Base-by-base conservation (phyloP, 148 eudicot genomes). In the Heliamphora exappendiculata region DNA sequence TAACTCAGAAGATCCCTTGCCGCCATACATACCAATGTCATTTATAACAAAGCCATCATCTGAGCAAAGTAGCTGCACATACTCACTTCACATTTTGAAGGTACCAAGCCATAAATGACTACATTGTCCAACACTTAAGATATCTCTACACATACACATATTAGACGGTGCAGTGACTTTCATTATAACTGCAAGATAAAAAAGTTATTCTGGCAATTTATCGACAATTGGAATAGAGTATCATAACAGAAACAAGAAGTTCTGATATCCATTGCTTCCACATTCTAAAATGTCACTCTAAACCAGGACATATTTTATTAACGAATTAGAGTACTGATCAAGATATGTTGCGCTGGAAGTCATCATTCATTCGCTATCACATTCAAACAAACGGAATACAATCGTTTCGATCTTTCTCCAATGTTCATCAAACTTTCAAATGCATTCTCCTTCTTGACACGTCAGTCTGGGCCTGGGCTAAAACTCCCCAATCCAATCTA, bases 31-130 rank as follows among this genome's bases (percentile, higher is more conserved):
- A 72, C 24, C 67, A 73, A 54, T 80, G 34, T 60, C 49, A 8
- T 59, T 51, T 26, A 62, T 63, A 39, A 77, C 82, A 31, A 75
- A 79, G 54, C 68, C 72, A 76, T 78, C 76, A 76, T 80, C 95
- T 89, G 84, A 68, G 39, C 31, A 63, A 22, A 86, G 42, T 75
- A 76, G 36, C 50, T 44, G 34, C 50, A 74, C 47, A 60, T 34
- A 70, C 14, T 67, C 59, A 82, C 70, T 72, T 60, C 74, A 60
- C 39, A 53, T 29, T 75, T 63, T 37, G 17, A 29, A 59, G 33
- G 12, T 22, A 54, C 5, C 31, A n/a, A 20, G 24, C 22, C 31
- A 42, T 50, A 47, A 28, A 47, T 36, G 19, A 5, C 41, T 44
- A 53, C 19, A 34, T 54, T 53, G 39, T 72, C 33, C 70, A 37